Percentiles rank a stretch among this genome's conserved stretches.
Evolutionary conservation across 1,284 basidiomycete genomes (phyloP).

Genomic region (Trametes polyzona): DNA sequence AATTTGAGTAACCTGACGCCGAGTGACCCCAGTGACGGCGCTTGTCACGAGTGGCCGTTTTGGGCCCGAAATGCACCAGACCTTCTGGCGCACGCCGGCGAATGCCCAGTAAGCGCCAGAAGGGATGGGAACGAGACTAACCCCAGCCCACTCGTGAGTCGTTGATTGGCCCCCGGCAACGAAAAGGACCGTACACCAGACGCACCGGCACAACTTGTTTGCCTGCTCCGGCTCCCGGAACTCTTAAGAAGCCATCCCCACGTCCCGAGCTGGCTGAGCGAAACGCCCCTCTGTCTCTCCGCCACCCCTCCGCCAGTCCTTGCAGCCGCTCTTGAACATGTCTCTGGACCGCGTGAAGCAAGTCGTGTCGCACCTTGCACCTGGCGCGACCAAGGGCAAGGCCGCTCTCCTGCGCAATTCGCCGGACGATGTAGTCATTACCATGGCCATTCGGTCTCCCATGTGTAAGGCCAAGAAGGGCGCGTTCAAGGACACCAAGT

Average conservation of each 20-base stretch:
- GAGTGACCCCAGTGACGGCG: background rate
- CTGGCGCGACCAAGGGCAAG: constrained; percentile 43
- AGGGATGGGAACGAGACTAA: background rate
- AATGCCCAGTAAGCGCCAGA: background rate
- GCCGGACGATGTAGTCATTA: constrained; percentile 80
- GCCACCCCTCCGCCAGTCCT: background rate
- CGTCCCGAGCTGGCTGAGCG: background rate
- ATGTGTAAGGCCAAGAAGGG: constrained; percentile 81
- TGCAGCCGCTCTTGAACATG: constrained; percentile 1
- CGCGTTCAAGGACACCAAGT: constrained; percentile 79
- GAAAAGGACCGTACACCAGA: constrained; percentile 2
- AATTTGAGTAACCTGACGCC: background rate
- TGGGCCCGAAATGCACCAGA: background rate
- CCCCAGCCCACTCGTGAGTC: too few relatives aligned
- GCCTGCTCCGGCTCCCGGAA: constrained; percentile 6
- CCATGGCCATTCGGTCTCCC: constrained; percentile 76
- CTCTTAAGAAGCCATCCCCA: constrained; percentile 7
- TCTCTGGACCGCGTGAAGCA: constrained; percentile 63
- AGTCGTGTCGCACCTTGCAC: constrained; percentile 61
- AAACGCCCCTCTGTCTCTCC: background rate
- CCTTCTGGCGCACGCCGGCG: background rate
- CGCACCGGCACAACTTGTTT: constrained; percentile 4
- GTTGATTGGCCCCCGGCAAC: background rate
- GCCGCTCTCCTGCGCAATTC: constrained; percentile 57
- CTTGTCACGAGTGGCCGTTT: background rate